A percentile compares a stretch with the other conserved stretches of the same genome.
These are phyloP conservation scores for Kodamaea laetipori DNA, from an alignment of 805 yeast genomes.

Conservation along the genomic window DNA sequence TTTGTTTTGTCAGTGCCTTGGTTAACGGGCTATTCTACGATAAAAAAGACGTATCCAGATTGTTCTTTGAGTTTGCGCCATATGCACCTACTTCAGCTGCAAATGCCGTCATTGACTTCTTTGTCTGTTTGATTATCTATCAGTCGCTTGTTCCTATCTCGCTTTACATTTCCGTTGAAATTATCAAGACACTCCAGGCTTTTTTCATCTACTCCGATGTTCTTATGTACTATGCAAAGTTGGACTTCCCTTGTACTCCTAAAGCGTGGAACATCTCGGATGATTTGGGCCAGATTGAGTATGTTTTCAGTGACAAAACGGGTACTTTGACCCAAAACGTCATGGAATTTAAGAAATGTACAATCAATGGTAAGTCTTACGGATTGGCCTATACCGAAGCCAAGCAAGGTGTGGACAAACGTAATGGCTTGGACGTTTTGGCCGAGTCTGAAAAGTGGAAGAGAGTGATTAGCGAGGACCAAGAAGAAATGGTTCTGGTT, in stretches of 20 bases:
- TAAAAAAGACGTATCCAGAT: conserved; percentile 50
- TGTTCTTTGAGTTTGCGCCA: conserved; percentile 69
- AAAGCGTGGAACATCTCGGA: conserved; percentile 85
- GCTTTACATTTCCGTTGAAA: conserved; percentile 77
- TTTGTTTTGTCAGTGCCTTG: conserved; percentile 71
- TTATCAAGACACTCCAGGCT: conserved; percentile 80
- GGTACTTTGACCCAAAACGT: conserved; percentile 83
- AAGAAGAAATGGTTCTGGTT: conserved; percentile 54
- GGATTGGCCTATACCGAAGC: conserved; percentile 87
- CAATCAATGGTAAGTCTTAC: conserved; percentile 70
- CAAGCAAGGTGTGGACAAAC: conserved; percentile 70
- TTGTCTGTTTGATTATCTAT: conserved; percentile 74
- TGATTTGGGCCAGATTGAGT: conserved; percentile 84
- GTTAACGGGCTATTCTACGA: conserved; percentile 69
- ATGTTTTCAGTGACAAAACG: conserved; percentile 81
- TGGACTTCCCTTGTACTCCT: conserved; percentile 83
- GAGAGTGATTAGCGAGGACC: conserved; percentile 57
- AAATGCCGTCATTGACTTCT: conserved; percentile 72
- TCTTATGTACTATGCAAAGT: conserved; percentile 62
- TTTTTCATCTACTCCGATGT: conserved; percentile 77
- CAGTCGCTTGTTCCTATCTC: conserved; percentile 85
- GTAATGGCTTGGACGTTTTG: conserved; percentile 77
- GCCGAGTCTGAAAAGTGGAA: conserved; percentile 56
- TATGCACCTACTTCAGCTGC: conserved; percentile 64
- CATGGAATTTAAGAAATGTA: conserved; percentile 83